Conservation (phyloP, 2,329 filamentous ascomycete genomes). For the Colletotrichum scovillei region DNA sequence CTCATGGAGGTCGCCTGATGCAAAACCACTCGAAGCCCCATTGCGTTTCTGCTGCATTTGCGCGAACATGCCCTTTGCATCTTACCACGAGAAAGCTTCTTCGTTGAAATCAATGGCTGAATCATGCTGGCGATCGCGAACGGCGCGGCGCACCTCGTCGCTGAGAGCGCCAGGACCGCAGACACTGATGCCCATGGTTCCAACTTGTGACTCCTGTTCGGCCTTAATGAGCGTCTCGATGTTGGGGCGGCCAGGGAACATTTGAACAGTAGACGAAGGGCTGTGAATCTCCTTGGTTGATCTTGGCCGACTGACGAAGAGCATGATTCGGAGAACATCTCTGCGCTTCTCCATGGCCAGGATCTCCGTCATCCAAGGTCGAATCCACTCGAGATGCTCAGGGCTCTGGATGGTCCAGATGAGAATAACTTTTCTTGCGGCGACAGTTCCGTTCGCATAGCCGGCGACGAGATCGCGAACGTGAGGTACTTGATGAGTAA, state of each 20-base stretch:
- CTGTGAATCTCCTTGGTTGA: conserved; percentile 86
- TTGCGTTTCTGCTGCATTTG: neutral
- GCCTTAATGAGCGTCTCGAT: conserved; percentile 77
- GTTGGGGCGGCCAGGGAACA: conserved; percentile 85
- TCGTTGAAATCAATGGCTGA: conserved; percentile 82
- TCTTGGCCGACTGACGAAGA: conserved; percentile 80
- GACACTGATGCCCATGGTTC: conserved; percentile 78
- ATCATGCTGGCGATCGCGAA: conserved; percentile 71
- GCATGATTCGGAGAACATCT: conserved; percentile 79
- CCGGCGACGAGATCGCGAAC: conserved; percentile 78
- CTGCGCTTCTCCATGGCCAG: conserved; percentile 79
- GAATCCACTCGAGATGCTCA: conserved; percentile 86
- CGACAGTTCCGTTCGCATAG: conserved; percentile 75
- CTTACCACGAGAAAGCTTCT: conserved; percentile 76
- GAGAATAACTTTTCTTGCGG: conserved; percentile 77
- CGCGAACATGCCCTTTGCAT: neutral
- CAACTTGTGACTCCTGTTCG: conserved; percentile 80
- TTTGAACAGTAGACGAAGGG: conserved; percentile 81
- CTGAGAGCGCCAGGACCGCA: conserved; percentile 80
- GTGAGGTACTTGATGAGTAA: conserved; percentile 83
- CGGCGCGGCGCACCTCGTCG: conserved; percentile 78
- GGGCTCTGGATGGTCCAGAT: conserved; percentile 85
- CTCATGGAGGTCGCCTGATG: no score
- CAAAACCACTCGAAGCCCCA: neutral
- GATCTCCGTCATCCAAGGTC: conserved; percentile 86